phyloP scores from a whole-genome alignment of 2,329 filamentous ascomycete genomes.

The Sclerotinia nivalis region DNA sequence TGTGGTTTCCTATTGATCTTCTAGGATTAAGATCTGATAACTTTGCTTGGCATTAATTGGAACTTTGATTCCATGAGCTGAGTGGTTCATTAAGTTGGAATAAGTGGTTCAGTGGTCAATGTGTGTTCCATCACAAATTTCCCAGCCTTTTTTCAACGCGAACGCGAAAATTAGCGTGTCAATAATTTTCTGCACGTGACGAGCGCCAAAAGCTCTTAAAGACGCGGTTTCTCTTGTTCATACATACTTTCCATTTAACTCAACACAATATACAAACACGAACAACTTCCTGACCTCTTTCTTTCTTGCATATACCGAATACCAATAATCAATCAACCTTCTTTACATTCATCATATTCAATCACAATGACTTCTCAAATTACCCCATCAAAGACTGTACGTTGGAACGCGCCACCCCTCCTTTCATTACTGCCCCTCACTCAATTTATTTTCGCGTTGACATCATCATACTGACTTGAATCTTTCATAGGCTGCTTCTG shows the following conservation, averaged over 20 bases:
- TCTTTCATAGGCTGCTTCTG: slow-evolving; percentile 71
- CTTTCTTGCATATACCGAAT: slow-evolving; percentile 29
- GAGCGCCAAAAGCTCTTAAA: slow-evolving; percentile 18
- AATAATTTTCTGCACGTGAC: slow-evolving; percentile 16
- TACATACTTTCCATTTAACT: not conserved
- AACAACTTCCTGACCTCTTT: slow-evolving; percentile 26
- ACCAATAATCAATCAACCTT: slow-evolving; percentile 20
- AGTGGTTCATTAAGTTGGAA: not conserved
- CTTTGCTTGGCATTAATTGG: slow-evolving; percentile 15
- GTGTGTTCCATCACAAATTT: slow-evolving; percentile 1
- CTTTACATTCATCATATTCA: slow-evolving; percentile 26
- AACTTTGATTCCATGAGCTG: not conserved
- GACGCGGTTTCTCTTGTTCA: slow-evolving; percentile 14
- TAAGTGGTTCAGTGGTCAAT: slow-evolving; percentile 17
- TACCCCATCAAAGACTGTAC: slow-evolving; percentile 72
- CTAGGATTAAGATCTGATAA: slow-evolving; percentile 37
- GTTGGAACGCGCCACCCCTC: slow-evolving; percentile 40
- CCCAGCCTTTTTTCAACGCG: slow-evolving; percentile 25
- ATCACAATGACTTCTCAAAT: slow-evolving; percentile 70
- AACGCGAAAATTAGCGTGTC: slow-evolving; percentile 23
- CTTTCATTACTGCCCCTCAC: slow-evolving; percentile 40
- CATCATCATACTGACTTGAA: slow-evolving; percentile 39
- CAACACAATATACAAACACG: not conserved
- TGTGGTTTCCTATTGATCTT: slow-evolving; percentile 4
- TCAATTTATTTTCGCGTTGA: slow-evolving; percentile 24